Evolutionary conservation across 176 grass and related monocot genomes (phyloP).

Genomic region (Carex parvula): DNA sequence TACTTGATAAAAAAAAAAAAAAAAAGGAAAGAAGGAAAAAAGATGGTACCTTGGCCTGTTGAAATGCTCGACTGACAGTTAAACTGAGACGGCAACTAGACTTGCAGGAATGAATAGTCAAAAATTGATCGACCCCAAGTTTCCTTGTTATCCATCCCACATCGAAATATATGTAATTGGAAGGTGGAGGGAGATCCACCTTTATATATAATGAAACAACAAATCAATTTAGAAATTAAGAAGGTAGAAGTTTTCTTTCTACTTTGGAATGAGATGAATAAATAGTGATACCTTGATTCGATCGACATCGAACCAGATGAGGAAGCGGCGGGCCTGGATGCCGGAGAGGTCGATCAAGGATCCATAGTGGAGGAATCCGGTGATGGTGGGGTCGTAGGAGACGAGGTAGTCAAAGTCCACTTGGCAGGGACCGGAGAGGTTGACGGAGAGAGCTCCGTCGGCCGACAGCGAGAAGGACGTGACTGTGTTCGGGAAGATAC

Average conservation of each 20-base stretch:
- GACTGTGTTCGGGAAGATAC: slow-evolving; percentile 58
- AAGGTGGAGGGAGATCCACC: slow-evolving; percentile 46
- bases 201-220: background rate
- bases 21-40: background rate
- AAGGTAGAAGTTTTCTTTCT: background rate
- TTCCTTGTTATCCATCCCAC: slow-evolving; percentile 70
- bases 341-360: slow-evolving; percentile 39
- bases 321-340: slow-evolving; percentile 60
- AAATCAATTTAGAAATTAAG: background rate
- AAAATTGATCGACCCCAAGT: slow-evolving; percentile 50
- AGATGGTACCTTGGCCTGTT: slow-evolving; percentile 10
- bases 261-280: too few relatives aligned
- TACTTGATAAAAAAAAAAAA: background rate
- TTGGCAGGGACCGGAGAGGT: slow-evolving; percentile 56
- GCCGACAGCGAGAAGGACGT: slow-evolving; percentile 50
- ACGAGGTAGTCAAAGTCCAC: slow-evolving; percentile 51
- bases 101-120: slow-evolving; percentile 54
- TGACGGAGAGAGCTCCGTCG: slow-evolving; percentile 50
- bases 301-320: slow-evolving; percentile 54
- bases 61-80: background rate
- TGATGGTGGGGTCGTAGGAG: slow-evolving; percentile 38
- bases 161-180: slow-evolving; percentile 60
- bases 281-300: slow-evolving; percentile 54
- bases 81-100: slow-evolving; percentile 8
- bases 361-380: slow-evolving; percentile 51